Conservation (phyloP, 352 stramenopile genomes). For the Hyaloperonospora arabidopsidis region DNA sequence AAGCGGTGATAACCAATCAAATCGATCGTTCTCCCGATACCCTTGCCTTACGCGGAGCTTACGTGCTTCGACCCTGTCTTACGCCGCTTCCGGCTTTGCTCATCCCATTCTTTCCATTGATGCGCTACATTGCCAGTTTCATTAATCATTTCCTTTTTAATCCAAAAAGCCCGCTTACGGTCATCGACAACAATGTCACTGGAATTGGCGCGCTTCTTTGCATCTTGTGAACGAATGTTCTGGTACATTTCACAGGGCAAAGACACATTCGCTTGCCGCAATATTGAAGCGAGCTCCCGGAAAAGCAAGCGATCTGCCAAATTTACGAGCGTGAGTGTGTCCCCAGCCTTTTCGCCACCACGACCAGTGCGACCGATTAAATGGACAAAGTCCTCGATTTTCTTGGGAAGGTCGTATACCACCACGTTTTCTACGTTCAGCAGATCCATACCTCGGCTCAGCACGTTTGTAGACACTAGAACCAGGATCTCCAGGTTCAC, state of each 20-base stretch:
- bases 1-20: too few species aligned
- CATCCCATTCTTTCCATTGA: slow-evolving; percentile 36
- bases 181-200: slow-evolving; percentile 29
- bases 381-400: slow-evolving; percentile 56
- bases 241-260: slow-evolving; percentile 42
- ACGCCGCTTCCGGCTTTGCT: slow-evolving; percentile 20
- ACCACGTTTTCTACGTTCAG: slow-evolving; percentile 60
- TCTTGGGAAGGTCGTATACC: slow-evolving; percentile 63
- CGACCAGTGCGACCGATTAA: slow-evolving; percentile 48
- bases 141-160: slow-evolving; percentile 22
- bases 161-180: slow-evolving; percentile 40
- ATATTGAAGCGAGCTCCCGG: slow-evolving; percentile 29
- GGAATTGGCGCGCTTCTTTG: slow-evolving; percentile 9
- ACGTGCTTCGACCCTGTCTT: neutral
- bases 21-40: too few species aligned
- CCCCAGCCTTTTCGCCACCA: slow-evolving; percentile 14
- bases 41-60: too few species aligned
- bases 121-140: slow-evolving; percentile 8
- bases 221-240: slow-evolving; percentile 23
- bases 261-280: slow-evolving; percentile 22
- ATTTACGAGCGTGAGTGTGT: slow-evolving; percentile 44
- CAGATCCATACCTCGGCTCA: slow-evolving; percentile 69
- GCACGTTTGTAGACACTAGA: slow-evolving; percentile 58
- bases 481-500: slow-evolving; percentile 39
- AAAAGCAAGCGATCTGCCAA: slow-evolving; percentile 34